Conservation (phyloP, 2,329 filamentous ascomycete genomes). For the Colletotrichum sp. region DNA sequence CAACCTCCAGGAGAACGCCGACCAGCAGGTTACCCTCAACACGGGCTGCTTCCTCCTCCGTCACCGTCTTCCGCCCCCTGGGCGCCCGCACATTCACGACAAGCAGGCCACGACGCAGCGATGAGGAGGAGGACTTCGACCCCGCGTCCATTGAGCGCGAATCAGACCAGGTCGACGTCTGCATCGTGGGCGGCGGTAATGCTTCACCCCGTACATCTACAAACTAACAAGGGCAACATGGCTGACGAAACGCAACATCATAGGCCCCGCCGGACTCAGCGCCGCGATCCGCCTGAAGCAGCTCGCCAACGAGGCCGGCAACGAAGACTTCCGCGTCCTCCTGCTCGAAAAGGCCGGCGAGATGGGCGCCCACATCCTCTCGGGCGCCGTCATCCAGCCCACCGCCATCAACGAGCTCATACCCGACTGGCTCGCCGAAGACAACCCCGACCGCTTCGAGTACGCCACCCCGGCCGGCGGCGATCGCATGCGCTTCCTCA, state of each 20-base stretch:
- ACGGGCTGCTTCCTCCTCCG: background rate
- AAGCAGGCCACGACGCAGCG: conserved; percentile 17
- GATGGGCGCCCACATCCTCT: conserved; percentile 92
- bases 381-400: conserved; percentile 93
- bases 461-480: conserved; percentile 81
- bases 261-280: conserved; percentile 87
- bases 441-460: conserved; percentile 87
- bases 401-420: conserved; percentile 87
- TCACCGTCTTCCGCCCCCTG: conserved; percentile 1
- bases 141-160: conserved; percentile 79
- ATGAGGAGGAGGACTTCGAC: conserved; percentile 63
- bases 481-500: conserved; percentile 95
- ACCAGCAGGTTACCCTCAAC: background rate
- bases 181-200: conserved; percentile 88
- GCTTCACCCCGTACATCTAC: background rate
- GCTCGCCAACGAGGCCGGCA: conserved; percentile 90
- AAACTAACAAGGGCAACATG: background rate
- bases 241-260: background rate
- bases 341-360: conserved; percentile 95
- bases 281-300: conserved; percentile 96
- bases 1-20: background rate
- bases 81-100: conserved; percentile 20
- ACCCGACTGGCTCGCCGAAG: conserved; percentile 90
- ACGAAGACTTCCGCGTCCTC: conserved; percentile 93
- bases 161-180: conserved; percentile 92